Evolutionary conservation across 768 basidiomycete species (phyloP).

Genomic region (Suillus ampliporus): DNA sequence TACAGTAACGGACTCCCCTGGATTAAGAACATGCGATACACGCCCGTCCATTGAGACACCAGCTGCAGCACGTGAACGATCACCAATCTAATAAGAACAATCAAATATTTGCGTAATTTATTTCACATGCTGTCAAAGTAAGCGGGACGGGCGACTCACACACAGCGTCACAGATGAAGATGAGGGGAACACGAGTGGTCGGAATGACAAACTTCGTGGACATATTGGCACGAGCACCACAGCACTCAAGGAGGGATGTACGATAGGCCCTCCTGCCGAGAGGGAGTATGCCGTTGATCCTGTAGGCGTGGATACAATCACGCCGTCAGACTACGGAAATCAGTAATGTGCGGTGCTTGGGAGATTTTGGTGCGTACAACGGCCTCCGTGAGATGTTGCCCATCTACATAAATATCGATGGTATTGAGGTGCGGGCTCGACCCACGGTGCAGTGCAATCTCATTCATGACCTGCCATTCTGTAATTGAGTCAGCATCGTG

Average conservation of each 20-base stretch:
- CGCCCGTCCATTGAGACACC: slow-evolving; percentile 95
- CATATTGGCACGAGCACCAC: slow-evolving; percentile 96
- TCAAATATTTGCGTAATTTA: slow-evolving; percentile 12
- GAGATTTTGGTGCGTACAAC: slow-evolving; percentile 63
- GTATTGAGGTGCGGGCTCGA: slow-evolving; percentile 91
- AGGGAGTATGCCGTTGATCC: slow-evolving; percentile 97
- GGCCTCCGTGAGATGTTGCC: slow-evolving; percentile 93
- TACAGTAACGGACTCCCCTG: slow-evolving; percentile 86
- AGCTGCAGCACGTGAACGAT: slow-evolving; percentile 82
- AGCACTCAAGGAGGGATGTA: slow-evolving; percentile 90
- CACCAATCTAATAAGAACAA: slow-evolving; percentile 66
- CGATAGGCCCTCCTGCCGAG: slow-evolving; percentile 94
- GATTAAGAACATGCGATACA: slow-evolving; percentile 78
- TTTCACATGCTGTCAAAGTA: slow-evolving; percentile 4
- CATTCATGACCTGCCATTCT: slow-evolving; percentile 99
- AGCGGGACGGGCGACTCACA: slow-evolving; percentile 47
- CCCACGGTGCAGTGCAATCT: slow-evolving; percentile 91
- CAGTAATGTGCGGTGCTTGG: slow-evolving; percentile 20
- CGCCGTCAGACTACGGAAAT: slow-evolving; percentile 77
- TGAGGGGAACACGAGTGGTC: slow-evolving; percentile 89
- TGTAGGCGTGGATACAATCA: slow-evolving; percentile 94
- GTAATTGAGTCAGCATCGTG: slow-evolving; percentile 12
- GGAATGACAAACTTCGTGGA: slow-evolving; percentile 89
- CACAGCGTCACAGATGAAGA: slow-evolving; percentile 77
- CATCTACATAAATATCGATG: slow-evolving; percentile 93